Percentiles rank a stretch among this genome's conserved stretches.
These are phyloP conservation scores for Parsonsia alboflavescens DNA, from an alignment of 257 asterid species.

Conservation along the genomic window DNA sequence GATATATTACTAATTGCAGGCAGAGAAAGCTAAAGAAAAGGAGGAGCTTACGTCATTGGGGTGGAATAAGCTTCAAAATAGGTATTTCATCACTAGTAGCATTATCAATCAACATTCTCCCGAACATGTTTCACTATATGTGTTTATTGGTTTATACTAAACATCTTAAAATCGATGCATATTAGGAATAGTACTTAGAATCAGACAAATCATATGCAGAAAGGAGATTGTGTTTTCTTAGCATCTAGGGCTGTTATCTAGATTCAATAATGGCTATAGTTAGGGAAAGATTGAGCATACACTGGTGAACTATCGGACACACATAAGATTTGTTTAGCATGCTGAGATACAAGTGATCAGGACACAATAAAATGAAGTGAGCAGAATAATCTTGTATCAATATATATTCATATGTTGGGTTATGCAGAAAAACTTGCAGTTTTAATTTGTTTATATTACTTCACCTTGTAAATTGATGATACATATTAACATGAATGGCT, in stretches of 20 bases:
- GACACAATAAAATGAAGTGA: not conserved
- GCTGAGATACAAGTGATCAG: not conserved
- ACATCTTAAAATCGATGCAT: not conserved
- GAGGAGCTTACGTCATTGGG: slow-evolving; percentile 66
- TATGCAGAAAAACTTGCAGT: not conserved
- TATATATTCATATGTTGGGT: not conserved
- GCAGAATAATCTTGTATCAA: not conserved
- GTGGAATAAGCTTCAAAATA: slow-evolving; percentile 45
- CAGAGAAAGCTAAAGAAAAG: slow-evolving; percentile 82
- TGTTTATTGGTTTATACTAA: not conserved
- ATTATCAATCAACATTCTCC: not conserved
- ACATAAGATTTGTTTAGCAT: not conserved
- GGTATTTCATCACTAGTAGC: slow-evolving; percentile 35
- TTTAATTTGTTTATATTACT: not conserved
- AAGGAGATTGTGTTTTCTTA: not conserved
- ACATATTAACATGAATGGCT: not conserved
- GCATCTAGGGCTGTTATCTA: not conserved
- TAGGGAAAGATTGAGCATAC: not conserved
- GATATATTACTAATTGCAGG: slow-evolving; percentile 38
- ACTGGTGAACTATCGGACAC: not conserved
- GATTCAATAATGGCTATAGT: not conserved
- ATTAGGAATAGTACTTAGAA: not conserved
- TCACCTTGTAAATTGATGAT: not conserved
- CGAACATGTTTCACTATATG: not conserved
- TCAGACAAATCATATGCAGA: not conserved